A percentile compares a stretch with the other conserved stretches of the same genome.
phyloP scores from a whole-genome alignment of 306 rosid species.

The Senna tora region DNA sequence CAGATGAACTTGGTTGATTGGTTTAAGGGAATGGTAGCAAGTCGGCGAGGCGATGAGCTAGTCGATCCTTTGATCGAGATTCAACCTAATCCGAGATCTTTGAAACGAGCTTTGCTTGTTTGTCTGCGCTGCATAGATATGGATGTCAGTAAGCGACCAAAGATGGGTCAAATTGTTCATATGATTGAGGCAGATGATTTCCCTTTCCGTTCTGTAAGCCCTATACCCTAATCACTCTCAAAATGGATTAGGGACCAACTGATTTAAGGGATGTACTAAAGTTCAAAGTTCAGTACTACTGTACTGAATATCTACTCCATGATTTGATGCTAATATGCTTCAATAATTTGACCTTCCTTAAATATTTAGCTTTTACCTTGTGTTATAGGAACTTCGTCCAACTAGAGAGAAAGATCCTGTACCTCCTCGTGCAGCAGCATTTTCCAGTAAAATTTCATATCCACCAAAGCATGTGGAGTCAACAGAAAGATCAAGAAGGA shows the following conservation, averaged over 20 bases:
- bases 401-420: conserved; percentile 56
- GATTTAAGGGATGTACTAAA: no score
- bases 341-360: no score
- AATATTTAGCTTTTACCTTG: conserved; percentile 25
- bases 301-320: no score
- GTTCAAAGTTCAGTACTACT: background rate
- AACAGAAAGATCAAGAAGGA: conserved; percentile 52
- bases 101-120: conserved; percentile 81
- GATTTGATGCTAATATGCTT: no score
- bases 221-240: background rate
- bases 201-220: conserved; percentile 83
- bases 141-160: conserved; percentile 88
- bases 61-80: conserved; percentile 77
- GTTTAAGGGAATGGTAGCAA: conserved; percentile 91
- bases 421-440: conserved; percentile 47
- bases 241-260: no score
- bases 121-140: conserved; percentile 91
- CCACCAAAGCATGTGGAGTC: conserved; percentile 45
- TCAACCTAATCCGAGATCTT: conserved; percentile 74
- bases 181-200: conserved; percentile 98
- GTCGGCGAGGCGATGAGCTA: conserved; percentile 83
- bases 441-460: conserved; percentile 45
- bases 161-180: conserved; percentile 98
- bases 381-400: conserved; percentile 72
- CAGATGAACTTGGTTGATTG: conserved; percentile 98